Base-by-base conservation (phyloP, 2,329 filamentous ascomycete genomes). In the Talaromyces sp. region DNA sequence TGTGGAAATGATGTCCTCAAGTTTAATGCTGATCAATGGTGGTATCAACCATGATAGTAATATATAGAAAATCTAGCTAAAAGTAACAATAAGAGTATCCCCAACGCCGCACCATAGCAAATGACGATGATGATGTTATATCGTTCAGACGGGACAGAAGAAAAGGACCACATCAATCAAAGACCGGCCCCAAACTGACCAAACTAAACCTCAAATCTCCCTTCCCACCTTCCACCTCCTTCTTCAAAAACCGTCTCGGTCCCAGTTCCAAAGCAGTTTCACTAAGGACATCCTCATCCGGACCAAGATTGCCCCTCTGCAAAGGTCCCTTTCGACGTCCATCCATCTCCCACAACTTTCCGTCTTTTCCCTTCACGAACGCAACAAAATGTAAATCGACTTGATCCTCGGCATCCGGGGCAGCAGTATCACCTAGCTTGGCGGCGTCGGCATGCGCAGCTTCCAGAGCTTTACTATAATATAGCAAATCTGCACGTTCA, bases 351-450 rank as follows among this genome's bases (percentile, higher is more conserved):
- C 89, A 95, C 41, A 95, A 78, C 6, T 82, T 82, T 57, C 87
- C 87, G 70, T 89, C 85, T 53, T 75, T 75, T 2, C 81, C 83
- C 78, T 92, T 94, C 54, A 94, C 89, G 74, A 97, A 99, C 69
- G 90, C 94, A 48, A 97, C 93, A 71, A 96, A 97, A 77, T 99
- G 94, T 66, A 97, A 79, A 69, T 97, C 93, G n/a, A 96, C 81
- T 64, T 88, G 83, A 66, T 89, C 89, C n/a, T 85, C 82, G 8
- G 91, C 90, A 56, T 82, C 77, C 0, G 94, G 93, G 1, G 92
- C 89, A 11, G 80, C 71, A 1, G 91, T 96, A 70, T 93, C 90
- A 17, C 93, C 93, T 60, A 81, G 78, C 7, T 81, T 81, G 5
- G 93, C 94, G 13, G 91, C 91, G 60, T 83, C 82, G 48, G 84